Base-by-base conservation (phyloP, 768 basidiomycete genomes). In the Rhizopogon vinicolor region DNA sequence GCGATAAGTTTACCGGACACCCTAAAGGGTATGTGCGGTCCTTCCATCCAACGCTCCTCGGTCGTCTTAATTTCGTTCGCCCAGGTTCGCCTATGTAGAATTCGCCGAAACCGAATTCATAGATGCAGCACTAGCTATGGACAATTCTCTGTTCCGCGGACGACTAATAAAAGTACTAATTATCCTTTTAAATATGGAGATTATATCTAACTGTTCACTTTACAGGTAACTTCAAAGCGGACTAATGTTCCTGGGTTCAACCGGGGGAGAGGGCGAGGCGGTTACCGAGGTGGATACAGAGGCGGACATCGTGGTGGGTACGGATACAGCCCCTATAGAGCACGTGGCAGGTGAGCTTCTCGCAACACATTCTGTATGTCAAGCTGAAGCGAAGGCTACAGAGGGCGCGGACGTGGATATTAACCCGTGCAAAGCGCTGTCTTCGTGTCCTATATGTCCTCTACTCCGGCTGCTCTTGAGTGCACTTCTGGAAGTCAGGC, bases 1-100 rank as follows among this genome's bases (percentile, higher is more conserved):
- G 96, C 72, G 97, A 99, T 82, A 98, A 98, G 76, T 98, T 96
- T 73, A 98, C 96, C 22, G 97, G 97, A 46, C 95, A 98, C 75
- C 96, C 97, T 45, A 98, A 98, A 84, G 97, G 97, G 94, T 94
- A 60, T 33, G 75, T 68, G 28, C 45, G 28, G 28, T n/a, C 52
- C 57, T 14, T 41, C 35, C 48, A 57, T 48, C 33, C 22, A 41
- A 14, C 54, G 22, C 45, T 52, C 40, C 45, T 52, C 40, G 35
- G 55, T 53, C 56, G n/a, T 59, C 46, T 44, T 51, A 45, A 45
- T 55, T 57, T 43, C 55, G 31, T 53, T 55, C 5, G 18, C 19
- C 28, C 63, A 98, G 95, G 50, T 99, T 90, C 75, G 96, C 96
- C 52, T 99, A 99, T 75, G 95, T 99, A 43, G 97, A 99, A 71